Conservation (phyloP, 1,284 basidiomycete species). For the Pholiota adiposa region DNA sequence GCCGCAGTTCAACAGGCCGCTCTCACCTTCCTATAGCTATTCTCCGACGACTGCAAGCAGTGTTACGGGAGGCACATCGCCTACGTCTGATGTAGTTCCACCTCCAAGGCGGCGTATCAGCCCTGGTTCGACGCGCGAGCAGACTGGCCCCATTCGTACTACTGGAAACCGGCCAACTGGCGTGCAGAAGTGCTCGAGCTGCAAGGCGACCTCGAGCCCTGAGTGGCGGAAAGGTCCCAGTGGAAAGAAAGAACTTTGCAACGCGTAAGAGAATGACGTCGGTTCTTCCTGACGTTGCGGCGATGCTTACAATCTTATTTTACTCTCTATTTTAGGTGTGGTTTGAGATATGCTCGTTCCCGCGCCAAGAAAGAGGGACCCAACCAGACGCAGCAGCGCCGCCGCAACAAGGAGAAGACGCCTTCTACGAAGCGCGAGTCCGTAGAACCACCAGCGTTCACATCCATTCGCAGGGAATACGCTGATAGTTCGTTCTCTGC, state of each 20-base stretch:
- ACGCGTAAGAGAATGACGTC: conserved; percentile 73
- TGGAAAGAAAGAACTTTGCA: conserved; percentile 91
- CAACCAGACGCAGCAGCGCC: conserved; percentile 35
- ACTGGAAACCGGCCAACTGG: conserved; percentile 70
- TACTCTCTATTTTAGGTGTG: conserved; percentile 58
- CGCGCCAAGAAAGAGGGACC: conserved; percentile 81
- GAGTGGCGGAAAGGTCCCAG: conserved; percentile 94
- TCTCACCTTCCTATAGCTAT: conserved; percentile 47
- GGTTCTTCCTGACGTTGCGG: conserved; percentile 24
- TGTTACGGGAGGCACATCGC: conserved; percentile 27
- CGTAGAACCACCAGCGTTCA: conserved; percentile 45
- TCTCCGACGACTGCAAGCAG: conserved; percentile 34
- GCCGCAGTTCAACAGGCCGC: conserved; percentile 39
- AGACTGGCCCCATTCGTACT: conserved; percentile 34
- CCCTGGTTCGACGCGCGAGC: conserved; percentile 40
- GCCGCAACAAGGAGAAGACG: conserved; percentile 47
- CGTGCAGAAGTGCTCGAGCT: conserved; percentile 78
- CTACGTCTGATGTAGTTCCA: conserved; percentile 57
- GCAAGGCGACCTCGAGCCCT: conserved; percentile 83
- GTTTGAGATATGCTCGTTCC: conserved; percentile 79
- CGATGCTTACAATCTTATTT: conserved; percentile 17
- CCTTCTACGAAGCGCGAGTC: conserved; percentile 42
- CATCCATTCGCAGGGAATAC: conserved; percentile 44
- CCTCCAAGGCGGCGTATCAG: conserved; percentile 65
- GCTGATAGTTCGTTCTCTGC: conserved; percentile 54